These are phyloP conservation scores for Setomelanomma holmii DNA, from an alignment of 2,329 filamentous ascomycete species.

Conservation along the genomic window DNA sequence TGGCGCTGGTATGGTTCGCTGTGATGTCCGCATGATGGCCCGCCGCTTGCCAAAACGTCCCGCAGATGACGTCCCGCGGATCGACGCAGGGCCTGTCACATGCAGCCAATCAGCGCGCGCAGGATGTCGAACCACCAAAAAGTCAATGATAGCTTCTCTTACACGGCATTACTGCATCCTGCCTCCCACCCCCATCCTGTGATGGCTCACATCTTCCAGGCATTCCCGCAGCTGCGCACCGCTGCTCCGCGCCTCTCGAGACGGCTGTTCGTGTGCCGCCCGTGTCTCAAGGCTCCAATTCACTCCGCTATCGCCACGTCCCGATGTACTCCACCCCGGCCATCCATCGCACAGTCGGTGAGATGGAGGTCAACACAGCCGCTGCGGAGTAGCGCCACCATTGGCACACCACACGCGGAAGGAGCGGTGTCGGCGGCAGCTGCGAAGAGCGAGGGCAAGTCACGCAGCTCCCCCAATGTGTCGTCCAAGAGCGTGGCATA, in stretches of 20 bases:
- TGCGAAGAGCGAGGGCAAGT: constrained; percentile 11
- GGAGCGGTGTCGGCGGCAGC: constrained; percentile 18
- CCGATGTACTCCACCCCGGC: constrained; percentile 23
- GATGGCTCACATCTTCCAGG: constrained; percentile 48
- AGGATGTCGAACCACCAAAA: constrained; percentile 17
- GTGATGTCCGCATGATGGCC: constrained; percentile 21
- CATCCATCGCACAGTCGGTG: constrained; percentile 35
- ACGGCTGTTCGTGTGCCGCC: constrained; percentile 44
- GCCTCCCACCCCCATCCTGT: constrained; percentile 5
- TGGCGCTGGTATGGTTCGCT: constrained; percentile 10
- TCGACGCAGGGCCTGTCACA: not conserved
- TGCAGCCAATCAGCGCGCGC: not conserved
- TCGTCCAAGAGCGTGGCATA: constrained; percentile 82
- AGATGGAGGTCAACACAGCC: constrained; percentile 46
- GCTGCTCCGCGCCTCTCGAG: constrained; percentile 48
- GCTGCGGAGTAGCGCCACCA: constrained; percentile 30
- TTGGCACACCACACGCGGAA: constrained; percentile 20
- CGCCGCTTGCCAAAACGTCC: constrained; percentile 16
- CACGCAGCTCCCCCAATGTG: constrained; percentile 62
- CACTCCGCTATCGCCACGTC: constrained; percentile 26
- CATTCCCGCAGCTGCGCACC: constrained; percentile 47
- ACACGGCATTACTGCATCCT: constrained; percentile 2
- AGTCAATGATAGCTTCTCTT: constrained; percentile 11
- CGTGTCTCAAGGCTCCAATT: constrained; percentile 39
- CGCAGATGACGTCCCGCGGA: not conserved